Percentiles rank a stretch among this genome's conserved stretches.
These are phyloP conservation scores for Excoecaria agallocha DNA, from an alignment of 345 rosid species.

Conservation along the genomic window DNA sequence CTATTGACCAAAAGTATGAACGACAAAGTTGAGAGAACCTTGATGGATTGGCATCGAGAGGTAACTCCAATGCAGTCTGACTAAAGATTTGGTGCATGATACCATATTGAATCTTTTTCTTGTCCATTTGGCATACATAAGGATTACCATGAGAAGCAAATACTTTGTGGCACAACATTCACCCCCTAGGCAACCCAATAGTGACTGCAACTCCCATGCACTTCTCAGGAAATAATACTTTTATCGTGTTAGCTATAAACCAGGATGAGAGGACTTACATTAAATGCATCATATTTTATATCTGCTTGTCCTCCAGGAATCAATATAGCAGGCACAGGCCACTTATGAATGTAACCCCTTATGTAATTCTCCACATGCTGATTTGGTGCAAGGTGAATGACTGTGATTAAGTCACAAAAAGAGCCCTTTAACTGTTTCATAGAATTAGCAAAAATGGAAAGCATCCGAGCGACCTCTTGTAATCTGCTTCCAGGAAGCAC, in stretches of 20 bases:
- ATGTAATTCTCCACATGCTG: constrained; percentile 58
- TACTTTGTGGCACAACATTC: neutral
- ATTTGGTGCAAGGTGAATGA: constrained; percentile 81
- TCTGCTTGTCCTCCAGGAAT: constrained; percentile 61
- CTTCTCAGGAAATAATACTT: neutral
- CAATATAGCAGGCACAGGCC: constrained; percentile 75
- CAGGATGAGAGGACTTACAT: constrained; percentile 44
- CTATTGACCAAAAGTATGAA: neutral
- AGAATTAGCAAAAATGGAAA: constrained; percentile 66
- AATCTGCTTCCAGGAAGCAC: constrained; percentile 95
- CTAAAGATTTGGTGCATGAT: neutral
- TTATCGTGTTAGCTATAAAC: neutral
- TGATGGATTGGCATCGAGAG: neutral
- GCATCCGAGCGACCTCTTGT: constrained; percentile 86
- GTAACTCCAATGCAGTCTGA: neutral
- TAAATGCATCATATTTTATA: constrained; percentile 72
- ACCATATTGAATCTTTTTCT: neutral
- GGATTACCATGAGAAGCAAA: neutral
- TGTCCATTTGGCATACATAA: neutral
- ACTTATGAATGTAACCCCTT: constrained; percentile 34
- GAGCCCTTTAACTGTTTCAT: constrained; percentile 49
- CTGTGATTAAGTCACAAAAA: constrained; percentile 44
- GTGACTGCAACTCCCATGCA: neutral
- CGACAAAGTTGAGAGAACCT: neutral
- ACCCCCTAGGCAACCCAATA: neutral